Evolutionary conservation across 768 basidiomycete species (phyloP), one percentile per base, ranked within the genome.

Genomic region (Suillus subaureus): DNA sequence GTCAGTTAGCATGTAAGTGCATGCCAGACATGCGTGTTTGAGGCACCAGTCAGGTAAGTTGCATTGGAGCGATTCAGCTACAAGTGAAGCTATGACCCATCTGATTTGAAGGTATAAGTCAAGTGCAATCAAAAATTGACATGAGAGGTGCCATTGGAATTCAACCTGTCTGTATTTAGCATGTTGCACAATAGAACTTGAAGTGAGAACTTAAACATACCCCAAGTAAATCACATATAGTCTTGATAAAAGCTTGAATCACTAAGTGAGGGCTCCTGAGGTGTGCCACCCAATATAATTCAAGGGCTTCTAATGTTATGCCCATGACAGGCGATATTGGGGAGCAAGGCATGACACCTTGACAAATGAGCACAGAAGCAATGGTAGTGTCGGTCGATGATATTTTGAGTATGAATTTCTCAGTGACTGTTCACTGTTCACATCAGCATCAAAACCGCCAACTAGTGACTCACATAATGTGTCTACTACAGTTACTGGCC

Each of bases 51-150:
- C 26, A 5, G 42, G 58, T 6, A 28, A 15, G 33, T 61, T 2
- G 61, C 31, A 6, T 33, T 6, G 31, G 31, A 33, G 31, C 6
- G 31, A 67, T 2, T 42, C 31, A 6, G 58, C 33, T 26, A 73
- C 67, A 0, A 65, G 60, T 4, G 23, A 12, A 2, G 74, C 66
- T 16, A 72, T 64, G n/a, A 31, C 28, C 12, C 39, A 42, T 1
- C 63, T 69, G 13, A 78, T 64, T 16, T 71, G 66, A 5, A 76
- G 66, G 28, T 77, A 78, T 0, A 71, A 45, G 65, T 79, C 74
- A 42, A 66, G 74, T 0, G 69, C 63, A 16, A 71, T 67, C 1
- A 70, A 66, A 47, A 79, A 73, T 57, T 77, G 74, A 5, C 57
- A 7, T 4, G 55, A 58, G 13, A 72, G 42, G 39, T 63, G 64